Evolutionary conservation across 2,329 filamentous ascomycete species (phyloP), one percentile per base, ranked within the genome.

Genomic region (Lachnellula hyalina): DNA sequence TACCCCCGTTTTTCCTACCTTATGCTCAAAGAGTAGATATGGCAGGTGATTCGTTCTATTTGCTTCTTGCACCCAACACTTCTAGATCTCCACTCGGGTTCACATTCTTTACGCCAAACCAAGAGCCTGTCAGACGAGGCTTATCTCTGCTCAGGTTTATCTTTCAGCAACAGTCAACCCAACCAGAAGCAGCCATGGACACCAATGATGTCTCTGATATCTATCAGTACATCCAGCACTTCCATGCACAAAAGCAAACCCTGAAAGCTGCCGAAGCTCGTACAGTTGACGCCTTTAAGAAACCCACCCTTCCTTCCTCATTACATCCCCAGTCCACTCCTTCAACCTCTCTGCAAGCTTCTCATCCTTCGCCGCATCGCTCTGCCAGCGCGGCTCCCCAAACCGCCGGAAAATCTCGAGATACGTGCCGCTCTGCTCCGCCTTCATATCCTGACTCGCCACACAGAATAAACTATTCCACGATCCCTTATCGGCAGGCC

Each of bases 341-440:
- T 72, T 67, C 62, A 73, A 61, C 55, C 54, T 70, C 51, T 65
- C 64, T 12, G 67, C 67, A 56, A 73, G 67, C 56, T 62, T 61
- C 49, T 3, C 60, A 62, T 73, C 68, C 56, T 68, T 70, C 38
- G 71, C 70, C 36, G 61, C 57, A 49, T 60, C 38, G 51, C 70
- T 73, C 65, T 67, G 61, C 64, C 69, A 71, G 42, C 59, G 49
- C 21, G 66, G 64, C 64, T 71, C 68, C 19, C 57, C 66, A 54
- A 66, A 65, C 42, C 68, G 59, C 46, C 51, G 15, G 54, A 58
- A 62, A 48, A 70, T 66, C 23, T 71, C 67, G 5, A 69, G 57
- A 65, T 73, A 73, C 19, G 21, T 50, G 9, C 71, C 71, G 54
- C 70, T 70, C 64, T 72, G 65, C 61, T 69, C 70, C n/a, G 61